phyloP scores from a whole-genome alignment of 805 yeast species.

The Nakazawaea sp. region DNA sequence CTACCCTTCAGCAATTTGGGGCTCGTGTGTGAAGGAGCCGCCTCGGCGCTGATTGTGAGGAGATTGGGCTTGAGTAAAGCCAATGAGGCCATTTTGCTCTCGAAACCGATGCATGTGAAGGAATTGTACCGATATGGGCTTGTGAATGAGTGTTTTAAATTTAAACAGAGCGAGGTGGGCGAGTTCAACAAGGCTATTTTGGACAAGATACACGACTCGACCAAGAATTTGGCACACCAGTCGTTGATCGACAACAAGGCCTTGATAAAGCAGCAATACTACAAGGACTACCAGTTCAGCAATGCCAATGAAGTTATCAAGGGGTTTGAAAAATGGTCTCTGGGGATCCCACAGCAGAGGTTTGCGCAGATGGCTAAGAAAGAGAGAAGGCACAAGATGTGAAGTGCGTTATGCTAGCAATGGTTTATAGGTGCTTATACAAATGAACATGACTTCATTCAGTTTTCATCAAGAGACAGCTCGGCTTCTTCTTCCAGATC shows the following conservation, averaged over 20 bases:
- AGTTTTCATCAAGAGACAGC: conserved; percentile 1
- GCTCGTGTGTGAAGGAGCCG: conserved; percentile 75
- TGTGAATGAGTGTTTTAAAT: conserved; percentile 48
- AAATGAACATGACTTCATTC: no score
- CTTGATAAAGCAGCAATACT: conserved; percentile 28
- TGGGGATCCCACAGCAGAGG: conserved; percentile 67
- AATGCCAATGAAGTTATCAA: conserved; percentile 60
- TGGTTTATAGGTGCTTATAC: no score
- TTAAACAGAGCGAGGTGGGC: conserved; percentile 20
- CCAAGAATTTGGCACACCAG: conserved; percentile 37
- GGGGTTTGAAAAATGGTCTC: conserved; percentile 66
- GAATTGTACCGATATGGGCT: conserved; percentile 54
- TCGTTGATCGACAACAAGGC: conserved; percentile 39
- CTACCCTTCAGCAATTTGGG: conserved; percentile 82
- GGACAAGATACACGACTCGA: conserved; percentile 25
- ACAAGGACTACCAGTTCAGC: conserved; percentile 34
- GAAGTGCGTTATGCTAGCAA: no score
- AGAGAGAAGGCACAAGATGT: conserved; percentile 53
- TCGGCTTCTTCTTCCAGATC: conserved; percentile 50
- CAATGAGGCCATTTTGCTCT: conserved; percentile 64
- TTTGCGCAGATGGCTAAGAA: conserved; percentile 50
- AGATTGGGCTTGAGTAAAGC: conserved; percentile 71
- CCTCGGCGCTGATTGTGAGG: conserved; percentile 58
- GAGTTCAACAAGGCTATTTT: conserved; percentile 36
- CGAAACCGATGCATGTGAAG: conserved; percentile 56